phyloP scores from a whole-genome alignment of 2,329 filamentous ascomycete genomes.

The Chrysoporthe deuterocubensis region DNA sequence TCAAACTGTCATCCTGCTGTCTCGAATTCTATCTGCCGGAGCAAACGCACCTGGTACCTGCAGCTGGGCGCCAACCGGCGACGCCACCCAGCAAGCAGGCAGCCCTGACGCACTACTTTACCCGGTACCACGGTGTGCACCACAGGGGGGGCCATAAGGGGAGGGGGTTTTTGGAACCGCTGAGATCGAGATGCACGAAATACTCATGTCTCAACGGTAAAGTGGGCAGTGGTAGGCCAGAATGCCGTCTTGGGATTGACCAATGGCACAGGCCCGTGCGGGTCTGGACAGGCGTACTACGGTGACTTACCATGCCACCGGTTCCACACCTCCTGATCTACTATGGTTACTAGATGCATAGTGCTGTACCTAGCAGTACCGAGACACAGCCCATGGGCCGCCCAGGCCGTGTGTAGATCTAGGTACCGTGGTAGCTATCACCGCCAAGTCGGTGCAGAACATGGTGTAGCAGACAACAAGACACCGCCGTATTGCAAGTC shows the following conservation, averaged over 20 bases:
- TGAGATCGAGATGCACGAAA: background rate
- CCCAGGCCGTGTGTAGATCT: background rate
- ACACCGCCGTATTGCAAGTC: too few species aligned
- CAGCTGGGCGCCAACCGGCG: slow-evolving; percentile 7
- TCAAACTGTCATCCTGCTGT: background rate
- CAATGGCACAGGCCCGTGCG: background rate
- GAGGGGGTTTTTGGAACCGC: background rate
- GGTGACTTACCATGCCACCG: background rate
- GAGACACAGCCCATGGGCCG: background rate
- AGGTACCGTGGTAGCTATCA: background rate
- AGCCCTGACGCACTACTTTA: background rate
- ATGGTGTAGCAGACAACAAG: too few species aligned
- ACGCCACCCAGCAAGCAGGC: background rate
- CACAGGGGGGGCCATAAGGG: too few species aligned
- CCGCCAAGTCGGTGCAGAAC: background rate
- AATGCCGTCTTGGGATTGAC: background rate
- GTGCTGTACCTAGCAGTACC: background rate
- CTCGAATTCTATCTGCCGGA: slow-evolving; percentile 8
- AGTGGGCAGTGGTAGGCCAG: background rate
- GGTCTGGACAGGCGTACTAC: background rate
- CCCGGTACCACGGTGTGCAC: background rate
- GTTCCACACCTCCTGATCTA: slow-evolving; percentile 2
- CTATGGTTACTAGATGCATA: too few species aligned
- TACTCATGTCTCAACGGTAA: background rate
- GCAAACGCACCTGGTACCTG: slow-evolving; percentile 22